Evolutionary conservation across 371 early-diverging fungal genomes (phyloP), one percentile per base, ranked within the genome.

Genomic region (Mucor circinelloides): DNA sequence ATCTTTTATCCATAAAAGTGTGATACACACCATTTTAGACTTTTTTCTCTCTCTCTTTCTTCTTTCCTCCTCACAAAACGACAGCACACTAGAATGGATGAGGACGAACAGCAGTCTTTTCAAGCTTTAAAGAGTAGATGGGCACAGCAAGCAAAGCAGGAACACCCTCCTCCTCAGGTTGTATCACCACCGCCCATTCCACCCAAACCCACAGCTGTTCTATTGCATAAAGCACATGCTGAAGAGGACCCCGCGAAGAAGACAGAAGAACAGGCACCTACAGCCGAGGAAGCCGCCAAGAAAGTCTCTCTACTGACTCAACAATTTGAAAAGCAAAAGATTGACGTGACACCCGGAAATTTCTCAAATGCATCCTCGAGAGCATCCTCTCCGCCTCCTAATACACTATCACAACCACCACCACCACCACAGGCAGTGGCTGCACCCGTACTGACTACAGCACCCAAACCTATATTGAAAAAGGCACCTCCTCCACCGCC

Each of bases 71-170:
- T 15, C 23, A 23, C 23, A 48, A 21, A 48, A 48, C 19, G 21
- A 17, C 19, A 48, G n/a, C 48, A 2, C 6, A 30, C 30, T 30
- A 30, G 30, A 23, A 42, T 42, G 48, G 21, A n/a, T 23, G 9
- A 68, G 31, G 64, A 69, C 28, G 69, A 69, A 19, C 64, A 69
- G 46, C 61, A 69, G n/a, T 69, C 69, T 28, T 69, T 69, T 46
- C 65, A 72, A 61, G 72, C 46, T 5, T 50, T 72, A 36, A 72
- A 68, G 36, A 72, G 34, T 28, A 68, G 65, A 31, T 72, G 72
- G 72, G 72, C 68, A 9, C 72, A 72, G 38, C 64, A 60, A 23
- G 67, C 52, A 31, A 52, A 62, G 44, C 54, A 64, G 21, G 25
- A 42, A 56, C 57, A 27, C 23, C 15, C 56, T n/a, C 54, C 50